phyloP scores from a whole-genome alignment of 1,284 basidiomycete genomes.

The Trichosporon sp. region DNA sequence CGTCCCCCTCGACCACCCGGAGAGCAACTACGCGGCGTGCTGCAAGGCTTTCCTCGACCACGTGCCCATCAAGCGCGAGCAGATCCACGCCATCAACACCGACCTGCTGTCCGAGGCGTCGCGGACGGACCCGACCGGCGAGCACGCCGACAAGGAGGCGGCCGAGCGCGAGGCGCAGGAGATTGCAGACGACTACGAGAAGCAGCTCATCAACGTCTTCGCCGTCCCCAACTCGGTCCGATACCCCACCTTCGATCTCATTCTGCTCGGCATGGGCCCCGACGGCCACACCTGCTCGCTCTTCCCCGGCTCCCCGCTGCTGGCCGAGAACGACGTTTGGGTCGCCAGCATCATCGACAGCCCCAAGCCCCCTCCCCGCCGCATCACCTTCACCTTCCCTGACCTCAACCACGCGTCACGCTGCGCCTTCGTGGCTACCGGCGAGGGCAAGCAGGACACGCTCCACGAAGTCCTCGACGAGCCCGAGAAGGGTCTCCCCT shows the following conservation, averaged over 20 bases:
- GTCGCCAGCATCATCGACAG: conserved; percentile 89
- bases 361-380: conserved; percentile 83
- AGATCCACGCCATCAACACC: conserved; percentile 82
- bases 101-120: conserved; percentile 55
- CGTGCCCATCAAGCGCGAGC: conserved; percentile 62
- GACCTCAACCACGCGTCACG: conserved; percentile 87
- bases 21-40: conserved; percentile 85
- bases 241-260: conserved; percentile 91
- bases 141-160: conserved; percentile 43
- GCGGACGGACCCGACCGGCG: conserved; percentile 41
- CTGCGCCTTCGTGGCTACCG: conserved; percentile 80
- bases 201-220: conserved; percentile 84
- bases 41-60: conserved; percentile 71
- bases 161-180: conserved; percentile 64
- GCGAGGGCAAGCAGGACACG: conserved; percentile 75
- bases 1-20: conserved; percentile 83
- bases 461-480: conserved; percentile 70
- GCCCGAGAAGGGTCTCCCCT: conserved; percentile 74
- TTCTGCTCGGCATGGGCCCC: conserved; percentile 86
- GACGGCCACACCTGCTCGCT: conserved; percentile 96
- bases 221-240: conserved; percentile 73
- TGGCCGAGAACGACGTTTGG: conserved; percentile 84
- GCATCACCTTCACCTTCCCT: conserved; percentile 70
- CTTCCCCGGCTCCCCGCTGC: conserved; percentile 85
- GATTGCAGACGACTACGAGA: conserved; percentile 86